Base-by-base conservation (phyloP, 2,329 filamentous ascomycete genomes). In the Arachnopeziza araneosa region DNA sequence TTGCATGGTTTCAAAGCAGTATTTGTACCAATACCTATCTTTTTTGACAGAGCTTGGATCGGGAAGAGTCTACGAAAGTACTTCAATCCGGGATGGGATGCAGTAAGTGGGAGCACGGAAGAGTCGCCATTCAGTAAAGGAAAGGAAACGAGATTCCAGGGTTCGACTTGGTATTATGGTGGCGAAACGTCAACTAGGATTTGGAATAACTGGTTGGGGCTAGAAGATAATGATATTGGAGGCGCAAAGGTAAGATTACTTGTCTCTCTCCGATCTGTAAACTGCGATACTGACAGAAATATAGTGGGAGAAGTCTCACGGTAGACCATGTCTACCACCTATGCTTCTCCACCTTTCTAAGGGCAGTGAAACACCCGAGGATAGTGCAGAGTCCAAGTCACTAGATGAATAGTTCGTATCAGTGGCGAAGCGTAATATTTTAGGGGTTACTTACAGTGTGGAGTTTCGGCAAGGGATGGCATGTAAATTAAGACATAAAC, bases 1-100 rank as follows among this genome's bases (percentile, higher is more conserved):
- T 83, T 91, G 63, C 89, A 95, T 71, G 89, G 90, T 6, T 78
- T 93, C 54, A 93, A 93, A 75, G 85, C 88, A 4, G 87, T 91
- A 3, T 90, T 87, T 69, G 88, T 85, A 12, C 90, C 90, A 12
- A 89, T 93, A 73, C 89, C 90, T 1, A 83, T 93, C 53, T 93
- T 86, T 73, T 90, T 91, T 69, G 89, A 93, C 73, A 83, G 89
- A 62, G 82, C 88, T 8, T 44, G 36, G 36, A 4, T 19, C 12
- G 36, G 36, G 12, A 44, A 44, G 30, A 80, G 80, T 61, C 71
- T 86, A 26, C 78, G 79, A 30, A 78, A 77, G 63, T 86, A 80
- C 79, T 86, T 86, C 73, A 86, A 87, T 63, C 79, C 81, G 9
- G 83, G 83, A 0, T 77, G 78, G 7, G 78, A 78, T 8, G 83